phyloP scores from a whole-genome alignment of 2,329 filamentous ascomycete genomes.

The Neonectria coccinea region DNA sequence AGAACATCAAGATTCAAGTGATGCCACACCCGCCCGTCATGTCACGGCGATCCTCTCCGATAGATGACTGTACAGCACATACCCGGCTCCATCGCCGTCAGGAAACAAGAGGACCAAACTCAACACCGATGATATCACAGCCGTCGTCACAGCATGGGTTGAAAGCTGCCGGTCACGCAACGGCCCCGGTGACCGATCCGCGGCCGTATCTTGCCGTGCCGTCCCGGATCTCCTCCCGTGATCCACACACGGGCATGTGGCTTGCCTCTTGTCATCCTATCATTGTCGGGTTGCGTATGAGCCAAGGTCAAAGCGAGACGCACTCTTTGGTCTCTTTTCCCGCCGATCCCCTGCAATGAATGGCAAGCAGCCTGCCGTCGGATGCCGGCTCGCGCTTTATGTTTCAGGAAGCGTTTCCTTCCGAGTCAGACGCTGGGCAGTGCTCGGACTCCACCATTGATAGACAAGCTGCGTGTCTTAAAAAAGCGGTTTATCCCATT shows the following conservation, averaged over 20 bases:
- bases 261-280: not conserved
- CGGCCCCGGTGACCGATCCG: not conserved
- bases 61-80: not conserved
- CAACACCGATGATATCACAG: not conserved
- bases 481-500: not conserved
- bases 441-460: not conserved
- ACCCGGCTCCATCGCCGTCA: not conserved
- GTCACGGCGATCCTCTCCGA: not conserved
- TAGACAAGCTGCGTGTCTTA: not conserved
- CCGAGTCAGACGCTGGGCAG: not conserved
- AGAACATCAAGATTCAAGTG: conserved; percentile 2
- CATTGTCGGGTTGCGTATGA: not conserved
- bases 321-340: not conserved
- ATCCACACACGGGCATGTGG: not conserved
- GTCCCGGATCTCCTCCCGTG: conserved; percentile 16
- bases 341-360: not conserved
- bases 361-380: not conserved
- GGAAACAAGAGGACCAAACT: not conserved
- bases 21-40: not conserved
- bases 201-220: conserved; percentile 8
- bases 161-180: not conserved
- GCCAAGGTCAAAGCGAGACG: not conserved
- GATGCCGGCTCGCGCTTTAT: not conserved
- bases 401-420: not conserved
- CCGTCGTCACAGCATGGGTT: not conserved